These are phyloP conservation scores for Ustilago tritici DNA, from an alignment of 1,284 basidiomycete species.

Conservation along the genomic window DNA sequence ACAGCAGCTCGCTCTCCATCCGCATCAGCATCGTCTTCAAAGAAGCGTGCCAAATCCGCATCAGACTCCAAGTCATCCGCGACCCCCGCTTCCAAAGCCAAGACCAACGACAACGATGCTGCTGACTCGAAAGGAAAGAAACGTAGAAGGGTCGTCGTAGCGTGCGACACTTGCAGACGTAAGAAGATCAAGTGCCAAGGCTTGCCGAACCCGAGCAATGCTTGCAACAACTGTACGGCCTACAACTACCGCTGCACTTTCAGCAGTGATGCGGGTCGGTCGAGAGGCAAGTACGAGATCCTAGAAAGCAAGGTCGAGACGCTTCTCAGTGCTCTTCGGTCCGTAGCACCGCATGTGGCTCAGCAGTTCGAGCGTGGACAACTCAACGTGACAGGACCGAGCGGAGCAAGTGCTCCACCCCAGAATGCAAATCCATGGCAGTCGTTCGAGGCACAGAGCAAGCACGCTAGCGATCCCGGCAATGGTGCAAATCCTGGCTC, in stretches of 20 bases:
- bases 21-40: constrained; percentile 13
- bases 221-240: constrained; percentile 58
- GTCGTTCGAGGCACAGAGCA: constrained; percentile 20
- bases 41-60: constrained; percentile 16
- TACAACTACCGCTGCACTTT: constrained; percentile 62
- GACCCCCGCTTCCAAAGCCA: constrained; percentile 22
- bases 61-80: constrained; percentile 11
- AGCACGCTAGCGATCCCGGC: constrained; percentile 1
- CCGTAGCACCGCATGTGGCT: constrained; percentile 60
- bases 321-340: constrained; percentile 53
- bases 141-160: constrained; percentile 58
- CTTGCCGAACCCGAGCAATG: constrained; percentile 55
- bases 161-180: constrained; percentile 62
- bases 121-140: constrained; percentile 40
- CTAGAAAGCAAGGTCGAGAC: constrained; percentile 64
- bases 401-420: constrained; percentile 43
- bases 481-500: background rate
- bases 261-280: constrained; percentile 53
- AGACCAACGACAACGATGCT: constrained; percentile 23
- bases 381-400: constrained; percentile 49
- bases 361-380: constrained; percentile 56
- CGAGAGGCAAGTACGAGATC: constrained; percentile 64
- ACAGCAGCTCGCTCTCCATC: constrained; percentile 18
- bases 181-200: constrained; percentile 65
- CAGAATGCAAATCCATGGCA: constrained; percentile 49